Base-by-base conservation (phyloP, 1,284 basidiomycete genomes). In the Ceratobasidium sp. region DNA sequence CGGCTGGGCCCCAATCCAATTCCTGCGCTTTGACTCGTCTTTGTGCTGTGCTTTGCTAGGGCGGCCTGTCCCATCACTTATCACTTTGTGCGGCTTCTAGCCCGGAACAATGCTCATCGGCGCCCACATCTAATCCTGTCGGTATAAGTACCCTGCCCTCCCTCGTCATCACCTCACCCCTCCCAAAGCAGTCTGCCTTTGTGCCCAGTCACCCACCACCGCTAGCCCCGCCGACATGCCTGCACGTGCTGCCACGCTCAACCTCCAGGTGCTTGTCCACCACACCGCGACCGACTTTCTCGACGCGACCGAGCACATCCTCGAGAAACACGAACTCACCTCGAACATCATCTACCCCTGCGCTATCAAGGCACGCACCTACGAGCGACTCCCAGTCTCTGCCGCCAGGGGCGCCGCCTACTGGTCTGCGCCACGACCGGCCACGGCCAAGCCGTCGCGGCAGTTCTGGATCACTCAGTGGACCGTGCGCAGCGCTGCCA, bases 291-390 rank as follows among this genome's bases (percentile, higher is more conserved):
- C 79, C 58, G 81, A 84, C 61, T 86, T 87, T 22, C 83, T 84
- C 3, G 0, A 71, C 0, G 73, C 76, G 2, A 84, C 86, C 22
- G 85, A 84, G 83, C 76, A 77, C 0, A 80, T 81, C 0, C 80
- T 90, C 53, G 75, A 76, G n/a, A 77, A 78, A 24, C 78, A 86
- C 48, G 83, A 86, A 39, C 80, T 81, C 11, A 80, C 83, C 46
- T 84, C 88, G 6, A 91, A 92, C 75, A 81, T 85, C 71, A 84
- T 91, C 46, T 83, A 88, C 22, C 88, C 90, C 0, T 82, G 84
- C 51, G 84, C 87, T 0, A 78, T 81, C 41, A 83, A 83, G 74
- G 76, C 81, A 48, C 77, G 75, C 16, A 73, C 51, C n/a, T 68
- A 71, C 27, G 80, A 82, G 77, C 56, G 39, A 41, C 24, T 58